Evolutionary conservation across 1,284 basidiomycete genomes (phyloP).

Genomic region (Moesziomyces sp.): DNA sequence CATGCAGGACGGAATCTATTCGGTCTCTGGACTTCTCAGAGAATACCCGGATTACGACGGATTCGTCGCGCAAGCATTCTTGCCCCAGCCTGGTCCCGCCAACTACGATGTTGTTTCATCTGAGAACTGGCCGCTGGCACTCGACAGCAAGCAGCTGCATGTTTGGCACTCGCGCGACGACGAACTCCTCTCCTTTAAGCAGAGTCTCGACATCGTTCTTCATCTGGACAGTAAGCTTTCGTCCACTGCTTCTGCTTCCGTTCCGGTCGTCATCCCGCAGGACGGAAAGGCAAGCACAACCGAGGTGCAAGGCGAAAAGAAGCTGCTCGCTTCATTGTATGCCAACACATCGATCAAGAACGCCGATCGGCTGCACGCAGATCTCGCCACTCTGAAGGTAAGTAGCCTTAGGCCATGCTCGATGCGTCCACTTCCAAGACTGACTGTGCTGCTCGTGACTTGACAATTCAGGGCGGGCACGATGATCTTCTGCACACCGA

Average conservation of each 20-base stretch:
- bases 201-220: slow-evolving; percentile 32
- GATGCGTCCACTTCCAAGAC: not conserved
- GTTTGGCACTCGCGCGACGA: slow-evolving; percentile 43
- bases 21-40: slow-evolving; percentile 20
- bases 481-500: slow-evolving; percentile 34
- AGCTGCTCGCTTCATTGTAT: slow-evolving; percentile 15
- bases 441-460: not conserved
- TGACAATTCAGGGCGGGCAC: slow-evolving; percentile 22
- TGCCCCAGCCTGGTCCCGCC: slow-evolving; percentile 25
- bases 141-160: slow-evolving; percentile 25
- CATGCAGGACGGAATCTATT: slow-evolving; percentile 39
- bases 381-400: slow-evolving; percentile 22
- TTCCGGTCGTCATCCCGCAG: slow-evolving; percentile 14
- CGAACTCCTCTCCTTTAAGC: slow-evolving; percentile 39
- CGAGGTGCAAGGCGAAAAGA: slow-evolving; percentile 23
- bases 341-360: slow-evolving; percentile 14
- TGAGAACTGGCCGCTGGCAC: slow-evolving; percentile 29
- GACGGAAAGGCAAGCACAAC: slow-evolving; percentile 25
- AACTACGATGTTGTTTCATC: slow-evolving; percentile 33
- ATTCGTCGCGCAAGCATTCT: slow-evolving; percentile 46
- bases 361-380: slow-evolving; percentile 8
- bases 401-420: not conserved
- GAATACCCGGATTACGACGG: slow-evolving; percentile 44
- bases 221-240: slow-evolving; percentile 18
- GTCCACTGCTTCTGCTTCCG: not conserved